Base-by-base conservation (phyloP, 306 rosid genomes). In the Vachellia pachyceras region DNA sequence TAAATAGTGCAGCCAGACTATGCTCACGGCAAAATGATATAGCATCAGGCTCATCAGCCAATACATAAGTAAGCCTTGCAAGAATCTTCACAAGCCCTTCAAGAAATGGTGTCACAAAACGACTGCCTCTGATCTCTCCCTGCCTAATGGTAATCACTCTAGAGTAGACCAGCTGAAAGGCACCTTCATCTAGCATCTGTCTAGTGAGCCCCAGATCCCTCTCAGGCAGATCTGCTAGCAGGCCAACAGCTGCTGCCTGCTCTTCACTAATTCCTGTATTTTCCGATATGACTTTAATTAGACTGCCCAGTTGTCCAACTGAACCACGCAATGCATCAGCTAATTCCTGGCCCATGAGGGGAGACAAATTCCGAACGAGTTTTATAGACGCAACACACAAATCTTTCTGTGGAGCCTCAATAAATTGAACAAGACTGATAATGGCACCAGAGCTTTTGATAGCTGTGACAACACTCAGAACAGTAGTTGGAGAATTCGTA, bases 371-470 rank as follows among this genome's bases (percentile, higher is more conserved):
- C 63, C 80, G 94, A 75, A 96, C 91, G 85, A 96, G 99, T 78
- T 80, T 96, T 73, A 96, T 87, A 73, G 97, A 92, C 73, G 98
- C 93, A 45, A 92, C 80, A 49, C 99, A 97, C 81, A 95, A 82
- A 75, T 95, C 99, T 82, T 79, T 90, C 84, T 95, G 99, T 66
- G 94, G 94, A 80, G 98, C 98, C 88, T 95, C 99, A 22, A 93
- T 90, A 84, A 95, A 93, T 82, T 95, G 99, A 77, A 93, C 98
- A 78, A 93, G 82, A 85, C 98, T 95, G 84, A 89, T 93, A 75
- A 90, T 92, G 82, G 99, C 99, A 35, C 99, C 98, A n/a, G 98
- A 93, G 88, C 97, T 95, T 87, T 90, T 92, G 85, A 93, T 92
- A 76, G 99, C 98, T 25, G 94, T 36, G 74, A 92, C 97, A 71